Evolutionary conservation across 805 yeast species (phyloP).

Genomic region (Ogataea pini): DNA sequence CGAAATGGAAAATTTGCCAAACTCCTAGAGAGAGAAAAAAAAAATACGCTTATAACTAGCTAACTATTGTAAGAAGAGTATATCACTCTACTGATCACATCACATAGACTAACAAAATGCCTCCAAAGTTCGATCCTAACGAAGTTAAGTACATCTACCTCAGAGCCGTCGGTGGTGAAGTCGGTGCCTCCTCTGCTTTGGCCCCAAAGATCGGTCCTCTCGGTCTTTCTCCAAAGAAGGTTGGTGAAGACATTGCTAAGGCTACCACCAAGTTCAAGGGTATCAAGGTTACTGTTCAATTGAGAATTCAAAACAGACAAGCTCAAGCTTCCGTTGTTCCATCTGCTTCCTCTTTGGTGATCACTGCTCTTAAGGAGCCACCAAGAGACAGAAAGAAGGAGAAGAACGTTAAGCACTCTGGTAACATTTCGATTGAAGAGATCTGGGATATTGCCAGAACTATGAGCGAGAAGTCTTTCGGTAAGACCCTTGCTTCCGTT

Average conservation of each 20-base stretch:
- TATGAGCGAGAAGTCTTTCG: constrained; percentile 96
- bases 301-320: constrained; percentile 99
- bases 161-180: constrained; percentile 99
- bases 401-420: constrained; percentile 98
- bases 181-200: constrained; percentile 98
- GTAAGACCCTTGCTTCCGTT: constrained; percentile 95
- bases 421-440: constrained; percentile 97
- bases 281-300: constrained; percentile 97
- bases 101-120: constrained; percentile 53
- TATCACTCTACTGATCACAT: constrained; percentile 5
- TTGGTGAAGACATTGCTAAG: constrained; percentile 99
- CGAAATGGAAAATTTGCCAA: constrained; percentile 6
- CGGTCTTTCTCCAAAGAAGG: constrained; percentile 99
- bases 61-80: background rate
- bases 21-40: background rate
- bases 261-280: constrained; percentile 99
- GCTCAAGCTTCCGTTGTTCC: constrained; percentile 98
- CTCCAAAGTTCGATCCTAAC: constrained; percentile 98
- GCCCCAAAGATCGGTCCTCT: constrained; percentile 99
- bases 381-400: constrained; percentile 99
- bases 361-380: constrained; percentile 98
- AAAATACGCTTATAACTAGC: background rate
- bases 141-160: constrained; percentile 98
- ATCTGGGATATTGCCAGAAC: constrained; percentile 96
- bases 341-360: constrained; percentile 98